Evolutionary conservation across 257 asterid genomes (phyloP).

Genomic region (Misopates orontium): DNA sequence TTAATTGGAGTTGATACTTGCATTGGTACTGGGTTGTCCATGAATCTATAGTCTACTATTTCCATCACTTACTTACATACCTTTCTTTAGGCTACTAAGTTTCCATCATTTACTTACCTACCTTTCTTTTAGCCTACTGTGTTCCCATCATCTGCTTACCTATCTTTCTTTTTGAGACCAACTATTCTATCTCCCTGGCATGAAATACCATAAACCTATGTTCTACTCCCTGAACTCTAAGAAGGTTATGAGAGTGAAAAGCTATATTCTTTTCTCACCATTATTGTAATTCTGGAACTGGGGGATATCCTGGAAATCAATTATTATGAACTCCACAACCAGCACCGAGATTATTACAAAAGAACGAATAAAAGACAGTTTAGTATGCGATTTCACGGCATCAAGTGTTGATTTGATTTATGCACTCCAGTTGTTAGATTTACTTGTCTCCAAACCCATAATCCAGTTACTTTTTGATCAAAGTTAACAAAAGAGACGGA

Average conservation of each 20-base stretch:
- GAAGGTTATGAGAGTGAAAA: neutral
- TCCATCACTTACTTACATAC: neutral
- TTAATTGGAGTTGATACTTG: neutral
- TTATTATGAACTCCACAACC: neutral
- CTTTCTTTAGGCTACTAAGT: too few relatives aligned
- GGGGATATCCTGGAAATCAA: neutral
- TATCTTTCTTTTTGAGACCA: neutral
- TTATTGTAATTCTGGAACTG: neutral
- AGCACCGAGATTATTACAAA: neutral
- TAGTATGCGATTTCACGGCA: neutral
- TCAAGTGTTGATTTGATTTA: neutral
- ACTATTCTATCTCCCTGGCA: neutral
- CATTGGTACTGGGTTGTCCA: neutral
- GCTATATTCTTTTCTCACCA: neutral
- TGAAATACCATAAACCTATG: neutral
- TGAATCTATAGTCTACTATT: neutral
- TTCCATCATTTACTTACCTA: too few relatives aligned
- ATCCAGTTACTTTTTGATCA: neutral
- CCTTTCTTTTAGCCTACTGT: too few relatives aligned
- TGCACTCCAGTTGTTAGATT: too few relatives aligned
- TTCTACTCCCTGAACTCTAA: neutral
- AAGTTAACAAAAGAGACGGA: neutral
- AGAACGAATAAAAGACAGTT: neutral
- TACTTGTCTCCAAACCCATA: too few relatives aligned
- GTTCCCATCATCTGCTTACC: too few relatives aligned